phyloP scores from a whole-genome alignment of 495 filamentous ascomycete genomes.

The Chaetomidium leptoderma region DNA sequence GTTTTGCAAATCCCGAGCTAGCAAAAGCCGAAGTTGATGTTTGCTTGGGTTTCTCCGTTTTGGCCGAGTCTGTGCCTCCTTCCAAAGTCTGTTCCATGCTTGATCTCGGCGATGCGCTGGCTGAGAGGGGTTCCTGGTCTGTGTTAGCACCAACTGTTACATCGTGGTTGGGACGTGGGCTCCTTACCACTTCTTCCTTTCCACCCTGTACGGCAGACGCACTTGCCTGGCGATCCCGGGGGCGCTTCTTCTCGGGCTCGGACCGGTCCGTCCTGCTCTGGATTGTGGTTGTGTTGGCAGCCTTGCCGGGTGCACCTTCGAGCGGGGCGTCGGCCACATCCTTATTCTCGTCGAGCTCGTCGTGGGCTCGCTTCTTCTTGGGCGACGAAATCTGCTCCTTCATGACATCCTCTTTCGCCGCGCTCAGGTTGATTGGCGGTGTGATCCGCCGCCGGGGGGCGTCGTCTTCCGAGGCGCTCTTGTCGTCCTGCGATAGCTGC shows the following conservation, averaged over 20 bases:
- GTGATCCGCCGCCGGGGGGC: slow-evolving; percentile 26
- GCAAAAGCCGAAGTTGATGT: slow-evolving; percentile 48
- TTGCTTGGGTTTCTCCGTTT: slow-evolving; percentile 18
- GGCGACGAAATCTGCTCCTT: slow-evolving; percentile 49
- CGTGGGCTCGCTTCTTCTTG: slow-evolving; percentile 55
- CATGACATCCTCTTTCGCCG: slow-evolving; percentile 34
- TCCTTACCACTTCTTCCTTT: slow-evolving; percentile 26
- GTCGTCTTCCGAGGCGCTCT: slow-evolving; percentile 26
- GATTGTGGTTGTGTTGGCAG: slow-evolving; percentile 21
- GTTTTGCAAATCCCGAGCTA: slow-evolving; percentile 48
- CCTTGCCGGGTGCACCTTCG: slow-evolving; percentile 30
- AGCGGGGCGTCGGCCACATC: slow-evolving; percentile 39
- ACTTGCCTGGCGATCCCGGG: slow-evolving; percentile 38
- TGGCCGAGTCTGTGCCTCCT: slow-evolving; percentile 2
- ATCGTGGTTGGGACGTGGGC: background rate
- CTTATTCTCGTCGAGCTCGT: slow-evolving; percentile 44
- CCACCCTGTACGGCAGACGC: slow-evolving; percentile 18
- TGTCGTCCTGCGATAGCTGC: slow-evolving; percentile 21
- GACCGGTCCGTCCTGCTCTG: slow-evolving; percentile 41
- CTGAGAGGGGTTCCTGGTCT: slow-evolving; percentile 20
- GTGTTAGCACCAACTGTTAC: slow-evolving; percentile 12
- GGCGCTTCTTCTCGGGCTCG: slow-evolving; percentile 56
- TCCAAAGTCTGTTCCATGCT: slow-evolving; percentile 22
- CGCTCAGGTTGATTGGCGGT: slow-evolving; percentile 30
- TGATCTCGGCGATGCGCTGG: slow-evolving; percentile 21